Evolutionary conservation across 495 filamentous ascomycete genomes (phyloP).

Genomic region (Cercophora sp.): DNA sequence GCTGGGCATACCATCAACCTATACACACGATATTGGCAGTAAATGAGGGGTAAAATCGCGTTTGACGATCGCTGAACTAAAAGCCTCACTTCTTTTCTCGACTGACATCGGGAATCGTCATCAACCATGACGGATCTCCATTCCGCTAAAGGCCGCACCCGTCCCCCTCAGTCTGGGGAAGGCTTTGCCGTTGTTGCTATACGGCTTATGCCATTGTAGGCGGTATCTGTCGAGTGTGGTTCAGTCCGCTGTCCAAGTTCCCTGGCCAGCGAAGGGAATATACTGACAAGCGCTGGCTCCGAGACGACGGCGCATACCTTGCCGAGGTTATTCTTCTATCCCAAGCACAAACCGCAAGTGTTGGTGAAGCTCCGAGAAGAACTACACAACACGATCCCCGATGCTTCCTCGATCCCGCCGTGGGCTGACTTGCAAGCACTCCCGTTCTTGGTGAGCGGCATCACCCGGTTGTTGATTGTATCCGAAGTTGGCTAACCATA

Average conservation of each 20-base stretch:
- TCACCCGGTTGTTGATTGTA: not conserved
- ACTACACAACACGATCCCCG: slow-evolving; percentile 28
- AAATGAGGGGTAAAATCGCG: too few species aligned
- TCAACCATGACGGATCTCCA: too few species aligned
- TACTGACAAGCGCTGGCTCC: slow-evolving; percentile 39
- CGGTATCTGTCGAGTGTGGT: not conserved
- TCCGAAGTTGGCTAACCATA: not conserved
- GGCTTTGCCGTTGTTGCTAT: too few species aligned
- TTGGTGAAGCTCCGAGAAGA: slow-evolving; percentile 29
- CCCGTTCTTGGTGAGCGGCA: slow-evolving; percentile 41
- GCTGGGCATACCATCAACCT: too few species aligned
- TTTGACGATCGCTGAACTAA: too few species aligned
- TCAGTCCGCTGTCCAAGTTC: slow-evolving; percentile 21
- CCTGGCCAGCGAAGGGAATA: slow-evolving; percentile 46
- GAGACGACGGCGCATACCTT: slow-evolving; percentile 38
- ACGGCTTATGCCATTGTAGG: too few species aligned
- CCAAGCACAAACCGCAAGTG: slow-evolving; percentile 24
- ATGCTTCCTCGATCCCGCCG: slow-evolving; percentile 18
- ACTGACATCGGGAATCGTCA: too few species aligned
- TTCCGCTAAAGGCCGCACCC: too few species aligned
- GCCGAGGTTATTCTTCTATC: slow-evolving; percentile 37
- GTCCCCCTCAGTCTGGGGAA: too few species aligned
- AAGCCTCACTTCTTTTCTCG: too few species aligned
- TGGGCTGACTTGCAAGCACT: slow-evolving; percentile 46
- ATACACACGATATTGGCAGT: too few species aligned